phyloP scores from a whole-genome alignment of 257 asterid genomes.

The Haberlea rhodopensis region DNA sequence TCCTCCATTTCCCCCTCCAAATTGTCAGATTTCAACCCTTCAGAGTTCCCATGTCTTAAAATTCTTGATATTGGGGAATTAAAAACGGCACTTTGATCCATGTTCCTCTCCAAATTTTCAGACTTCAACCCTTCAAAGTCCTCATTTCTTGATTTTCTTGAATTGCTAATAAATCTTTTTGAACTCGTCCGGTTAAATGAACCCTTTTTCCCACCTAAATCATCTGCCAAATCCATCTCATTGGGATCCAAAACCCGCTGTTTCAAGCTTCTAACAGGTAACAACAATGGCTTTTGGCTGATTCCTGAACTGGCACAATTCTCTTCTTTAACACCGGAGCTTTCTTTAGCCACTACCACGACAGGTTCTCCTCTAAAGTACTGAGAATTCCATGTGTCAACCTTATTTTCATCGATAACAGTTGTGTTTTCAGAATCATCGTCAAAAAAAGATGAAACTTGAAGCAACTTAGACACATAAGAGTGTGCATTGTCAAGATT shows the following conservation, averaged over 20 bases:
- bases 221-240: slow-evolving; percentile 25
- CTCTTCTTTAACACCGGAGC: slow-evolving; percentile 27
- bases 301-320: slow-evolving; percentile 28
- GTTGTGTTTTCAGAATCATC: slow-evolving; percentile 61
- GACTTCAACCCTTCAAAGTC: slow-evolving; percentile 28
- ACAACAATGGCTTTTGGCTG: slow-evolving; percentile 66
- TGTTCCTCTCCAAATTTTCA: slow-evolving; percentile 31
- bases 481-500: slow-evolving; percentile 60
- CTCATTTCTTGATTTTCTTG: slow-evolving; percentile 30
- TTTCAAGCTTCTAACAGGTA: slow-evolving; percentile 87
- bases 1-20: slow-evolving; percentile 41
- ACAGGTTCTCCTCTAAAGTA: slow-evolving; percentile 67
- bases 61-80: slow-evolving; percentile 81
- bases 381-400: slow-evolving; percentile 64
- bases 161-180: slow-evolving; percentile 25
- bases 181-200: slow-evolving; percentile 22
- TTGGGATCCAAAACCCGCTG: slow-evolving; percentile 42
- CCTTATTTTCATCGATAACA: slow-evolving; percentile 48
- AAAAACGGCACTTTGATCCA: slow-evolving; percentile 48
- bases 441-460: slow-evolving; percentile 81
- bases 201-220: slow-evolving; percentile 17
- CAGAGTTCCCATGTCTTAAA: slow-evolving; percentile 30
- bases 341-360: slow-evolving; percentile 44
- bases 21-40: slow-evolving; percentile 25
- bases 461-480: slow-evolving; percentile 63